Percentiles rank a stretch among this genome's conserved stretches.
These are phyloP conservation scores for Erodium chrysanthum DNA, from an alignment of 441 rosid species.

Conservation along the genomic window DNA sequence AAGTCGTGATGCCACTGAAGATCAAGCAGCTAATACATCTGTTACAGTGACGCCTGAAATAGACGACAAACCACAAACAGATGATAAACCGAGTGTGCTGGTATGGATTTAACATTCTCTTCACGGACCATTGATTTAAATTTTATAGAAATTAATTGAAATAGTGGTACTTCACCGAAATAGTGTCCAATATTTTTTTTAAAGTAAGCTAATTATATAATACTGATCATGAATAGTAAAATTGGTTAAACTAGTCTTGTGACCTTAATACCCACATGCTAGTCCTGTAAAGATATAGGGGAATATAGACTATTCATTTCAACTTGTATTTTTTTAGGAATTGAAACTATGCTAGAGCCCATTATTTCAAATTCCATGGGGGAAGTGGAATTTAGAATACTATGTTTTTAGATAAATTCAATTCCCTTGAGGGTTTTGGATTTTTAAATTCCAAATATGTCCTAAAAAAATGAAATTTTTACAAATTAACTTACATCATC, in stretches of 20 bases:
- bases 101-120: not conserved
- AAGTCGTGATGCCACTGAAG: slow-evolving; percentile 25
- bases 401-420: too few species aligned
- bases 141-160: not conserved
- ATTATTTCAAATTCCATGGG: not conserved
- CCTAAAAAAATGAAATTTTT: not conserved
- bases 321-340: not conserved
- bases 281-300: not conserved
- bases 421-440: too few species aligned
- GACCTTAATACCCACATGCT: not conserved
- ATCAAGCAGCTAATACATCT: slow-evolving; percentile 17
- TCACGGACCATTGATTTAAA: not conserved
- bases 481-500: not conserved
- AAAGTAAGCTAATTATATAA: not conserved
- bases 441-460: too few species aligned
- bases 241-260: not conserved
- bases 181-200: not conserved
- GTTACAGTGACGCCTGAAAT: slow-evolving; percentile 11
- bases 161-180: not conserved
- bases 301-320: not conserved
- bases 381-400: too few species aligned
- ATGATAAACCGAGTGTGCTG: not conserved
- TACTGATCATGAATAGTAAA: not conserved
- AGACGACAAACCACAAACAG: slow-evolving; percentile 18
- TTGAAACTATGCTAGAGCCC: not conserved